A percentile compares a stretch with the other conserved stretches of the same genome.
Evolutionary conservation across 352 stramenopile genomes (phyloP).

Genomic region (Globisporangium perplexum): DNA sequence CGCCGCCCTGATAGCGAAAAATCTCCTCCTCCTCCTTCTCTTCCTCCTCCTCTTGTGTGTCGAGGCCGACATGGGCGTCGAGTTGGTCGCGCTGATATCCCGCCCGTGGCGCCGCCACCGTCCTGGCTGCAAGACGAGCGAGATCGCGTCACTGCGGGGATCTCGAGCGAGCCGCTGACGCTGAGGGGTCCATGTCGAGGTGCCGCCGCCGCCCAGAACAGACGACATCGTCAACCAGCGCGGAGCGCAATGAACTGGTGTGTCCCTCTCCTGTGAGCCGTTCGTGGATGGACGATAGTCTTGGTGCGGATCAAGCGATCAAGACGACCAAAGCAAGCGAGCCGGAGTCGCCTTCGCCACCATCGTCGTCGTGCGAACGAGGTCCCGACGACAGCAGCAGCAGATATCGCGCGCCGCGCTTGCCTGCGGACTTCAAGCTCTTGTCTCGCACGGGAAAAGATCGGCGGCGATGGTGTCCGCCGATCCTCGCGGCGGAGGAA

Average conservation of each 20-base stretch:
- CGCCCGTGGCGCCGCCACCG: too few relatives aligned
- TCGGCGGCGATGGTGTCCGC: neutral
- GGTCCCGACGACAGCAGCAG: too few relatives aligned
- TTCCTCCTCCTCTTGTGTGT: neutral
- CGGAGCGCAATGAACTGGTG: neutral
- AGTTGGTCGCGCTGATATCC: neutral
- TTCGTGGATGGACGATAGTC: neutral
- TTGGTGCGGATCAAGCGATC: neutral
- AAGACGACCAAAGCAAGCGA: neutral
- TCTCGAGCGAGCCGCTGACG: too few relatives aligned
- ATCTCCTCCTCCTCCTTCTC: neutral
- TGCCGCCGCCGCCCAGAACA: too few relatives aligned
- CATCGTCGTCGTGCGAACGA: neutral
- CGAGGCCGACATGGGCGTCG: neutral
- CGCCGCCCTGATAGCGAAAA: neutral
- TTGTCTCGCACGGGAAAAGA: neutral
- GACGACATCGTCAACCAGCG: neutral
- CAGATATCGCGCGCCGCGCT: neutral
- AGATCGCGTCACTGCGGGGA: too few relatives aligned
- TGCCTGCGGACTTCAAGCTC: neutral
- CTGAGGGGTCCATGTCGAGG: too few relatives aligned
- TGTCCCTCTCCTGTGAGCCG: neutral
- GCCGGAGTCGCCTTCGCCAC: neutral
- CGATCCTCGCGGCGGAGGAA: neutral
- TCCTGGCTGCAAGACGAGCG: neutral